Evolutionary conservation across 768 basidiomycete genomes (phyloP).

Genomic region (Hypholoma sublateritium): DNA sequence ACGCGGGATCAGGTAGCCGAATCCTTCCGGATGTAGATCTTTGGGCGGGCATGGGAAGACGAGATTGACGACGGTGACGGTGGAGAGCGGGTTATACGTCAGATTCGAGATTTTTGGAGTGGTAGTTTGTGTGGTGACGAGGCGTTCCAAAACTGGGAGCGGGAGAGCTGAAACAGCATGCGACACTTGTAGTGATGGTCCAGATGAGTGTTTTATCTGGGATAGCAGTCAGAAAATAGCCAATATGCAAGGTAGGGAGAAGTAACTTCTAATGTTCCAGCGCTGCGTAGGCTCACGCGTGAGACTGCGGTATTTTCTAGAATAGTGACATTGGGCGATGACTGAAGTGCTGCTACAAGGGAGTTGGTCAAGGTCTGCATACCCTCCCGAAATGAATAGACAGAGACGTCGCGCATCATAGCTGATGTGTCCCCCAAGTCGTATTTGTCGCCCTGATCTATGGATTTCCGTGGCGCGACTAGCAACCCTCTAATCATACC

Average conservation of each 20-base stretch:
- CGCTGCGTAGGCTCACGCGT: constrained; percentile 31
- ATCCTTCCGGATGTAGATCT: constrained; percentile 77
- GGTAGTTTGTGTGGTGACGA: constrained; percentile 24
- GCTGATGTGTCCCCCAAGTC: constrained; percentile 45
- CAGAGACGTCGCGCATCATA: constrained; percentile 59
- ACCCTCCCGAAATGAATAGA: constrained; percentile 83
- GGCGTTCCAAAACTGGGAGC: constrained; percentile 49
- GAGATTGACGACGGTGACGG: constrained; percentile 87
- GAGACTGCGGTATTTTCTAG: constrained; percentile 39
- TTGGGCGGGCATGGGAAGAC: constrained; percentile 61
- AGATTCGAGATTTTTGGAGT: constrained; percentile 56
- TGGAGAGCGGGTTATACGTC: constrained; percentile 66
- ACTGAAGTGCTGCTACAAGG: constrained; percentile 46
- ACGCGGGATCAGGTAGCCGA: constrained; percentile 93
- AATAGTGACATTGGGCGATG: constrained; percentile 59
- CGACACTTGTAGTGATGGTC: constrained; percentile 37
- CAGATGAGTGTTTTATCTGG: constrained; percentile 19
- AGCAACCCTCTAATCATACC: constrained; percentile 67
- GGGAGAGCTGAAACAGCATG: constrained; percentile 81
- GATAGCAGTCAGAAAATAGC: constrained; percentile 1
- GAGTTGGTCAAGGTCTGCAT: constrained; percentile 63
- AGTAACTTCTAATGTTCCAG: constrained; percentile 46
- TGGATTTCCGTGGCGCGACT: constrained; percentile 13
- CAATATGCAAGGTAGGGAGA: neutral
- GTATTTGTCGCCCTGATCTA: constrained; percentile 12